Percentiles rank a stretch among this genome's conserved stretches.
phyloP scores from a whole-genome alignment of 2,329 filamentous ascomycete species.

The Penicillium sp. region DNA sequence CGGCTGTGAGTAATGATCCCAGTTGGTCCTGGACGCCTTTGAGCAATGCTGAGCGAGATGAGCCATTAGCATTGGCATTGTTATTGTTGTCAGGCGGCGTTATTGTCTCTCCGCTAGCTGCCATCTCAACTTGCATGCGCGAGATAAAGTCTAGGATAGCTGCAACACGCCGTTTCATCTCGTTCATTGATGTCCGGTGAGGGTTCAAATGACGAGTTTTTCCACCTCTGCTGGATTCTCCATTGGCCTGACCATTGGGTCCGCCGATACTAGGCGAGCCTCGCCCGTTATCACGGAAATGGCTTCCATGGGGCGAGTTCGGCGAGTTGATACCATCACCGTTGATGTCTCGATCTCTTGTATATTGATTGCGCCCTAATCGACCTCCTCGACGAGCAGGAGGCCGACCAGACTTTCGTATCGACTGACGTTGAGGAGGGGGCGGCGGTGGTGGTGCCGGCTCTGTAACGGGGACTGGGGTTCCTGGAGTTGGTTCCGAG shows the following conservation, averaged over 20 bases:
- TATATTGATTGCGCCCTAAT: slow-evolving; percentile 75
- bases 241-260: slow-evolving; percentile 51
- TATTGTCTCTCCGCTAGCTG: slow-evolving; percentile 51
- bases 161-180: slow-evolving; percentile 80
- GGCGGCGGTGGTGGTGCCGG: slow-evolving; percentile 30
- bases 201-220: slow-evolving; percentile 57
- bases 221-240: slow-evolving; percentile 56
- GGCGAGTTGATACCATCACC: slow-evolving; percentile 41
- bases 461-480: slow-evolving; percentile 39
- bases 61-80: slow-evolving; percentile 12
- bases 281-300: slow-evolving; percentile 23
- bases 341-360: slow-evolving; percentile 65
- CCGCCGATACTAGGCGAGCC: slow-evolving; percentile 33
- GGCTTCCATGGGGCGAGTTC: slow-evolving; percentile 34
- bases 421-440: slow-evolving; percentile 35
- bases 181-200: slow-evolving; percentile 70
- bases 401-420: slow-evolving; percentile 60
- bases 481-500: slow-evolving; percentile 40
- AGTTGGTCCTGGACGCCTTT: slow-evolving; percentile 35
- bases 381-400: slow-evolving; percentile 63
- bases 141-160: slow-evolving; percentile 87
- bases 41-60: slow-evolving; percentile 27
- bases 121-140: slow-evolving; percentile 82
- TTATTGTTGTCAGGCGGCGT: slow-evolving; percentile 36
- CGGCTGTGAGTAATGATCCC: slow-evolving; percentile 24